A percentile compares a stretch with the other conserved stretches of the same genome.
Evolutionary conservation across 2,329 filamentous ascomycete species (phyloP).

Genomic region (Fusarium sp.): DNA sequence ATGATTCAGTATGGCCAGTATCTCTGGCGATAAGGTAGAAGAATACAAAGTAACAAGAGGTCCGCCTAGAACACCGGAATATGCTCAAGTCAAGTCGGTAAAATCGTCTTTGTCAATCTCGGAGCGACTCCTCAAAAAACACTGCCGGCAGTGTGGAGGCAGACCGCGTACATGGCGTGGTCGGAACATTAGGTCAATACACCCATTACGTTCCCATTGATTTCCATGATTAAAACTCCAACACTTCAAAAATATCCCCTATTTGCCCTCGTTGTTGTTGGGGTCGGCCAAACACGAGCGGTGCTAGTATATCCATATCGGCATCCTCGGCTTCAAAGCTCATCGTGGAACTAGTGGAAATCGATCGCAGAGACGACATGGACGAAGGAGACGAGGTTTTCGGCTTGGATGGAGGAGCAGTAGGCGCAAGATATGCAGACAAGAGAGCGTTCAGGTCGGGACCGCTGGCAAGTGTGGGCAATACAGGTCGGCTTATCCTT

Average conservation of each 20-base stretch:
- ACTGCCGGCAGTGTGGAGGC: not conserved
- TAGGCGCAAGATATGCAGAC: slow-evolving; percentile 34
- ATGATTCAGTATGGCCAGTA: not conserved
- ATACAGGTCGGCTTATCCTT: slow-evolving; percentile 36
- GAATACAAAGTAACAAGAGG: not conserved
- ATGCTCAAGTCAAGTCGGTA: not conserved
- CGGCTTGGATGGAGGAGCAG: slow-evolving; percentile 9
- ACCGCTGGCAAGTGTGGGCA: slow-evolving; percentile 27
- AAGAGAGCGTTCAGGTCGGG: slow-evolving; percentile 33
- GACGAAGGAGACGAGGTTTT: slow-evolving; percentile 28
- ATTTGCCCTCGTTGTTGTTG: slow-evolving; percentile 30
- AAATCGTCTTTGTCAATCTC: not conserved
- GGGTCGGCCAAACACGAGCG: slow-evolving; percentile 34
- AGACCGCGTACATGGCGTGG: not conserved
- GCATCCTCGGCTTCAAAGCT: slow-evolving; percentile 35
- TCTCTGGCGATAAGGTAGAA: not conserved
- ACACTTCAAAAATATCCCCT: slow-evolving; percentile 38
- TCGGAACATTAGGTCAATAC: not conserved
- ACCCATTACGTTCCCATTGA: not conserved
- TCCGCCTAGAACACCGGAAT: not conserved
- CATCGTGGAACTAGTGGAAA: slow-evolving; percentile 34
- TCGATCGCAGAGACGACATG: slow-evolving; percentile 26
- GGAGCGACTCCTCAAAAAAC: not conserved
- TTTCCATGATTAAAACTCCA: slow-evolving; percentile 22
- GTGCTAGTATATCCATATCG: slow-evolving; percentile 26